Evolutionary conservation across 2,329 filamentous ascomycete genomes (phyloP), one percentile per base, ranked within the genome.

Genomic region (Tricladium varicosporioides): DNA sequence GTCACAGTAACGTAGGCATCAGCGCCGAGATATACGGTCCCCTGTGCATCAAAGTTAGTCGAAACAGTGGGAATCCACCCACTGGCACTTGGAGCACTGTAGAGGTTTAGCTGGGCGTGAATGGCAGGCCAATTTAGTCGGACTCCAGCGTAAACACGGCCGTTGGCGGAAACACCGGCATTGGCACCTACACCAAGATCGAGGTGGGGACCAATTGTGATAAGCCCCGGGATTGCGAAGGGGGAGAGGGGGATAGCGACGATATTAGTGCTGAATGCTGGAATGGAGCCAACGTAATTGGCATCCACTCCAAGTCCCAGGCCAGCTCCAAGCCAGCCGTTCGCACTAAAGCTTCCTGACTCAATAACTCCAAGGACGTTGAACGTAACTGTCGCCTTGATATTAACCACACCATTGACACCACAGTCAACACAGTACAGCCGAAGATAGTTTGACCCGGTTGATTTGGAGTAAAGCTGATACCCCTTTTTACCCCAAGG

Each of bases 371-470:
- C 53, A 11, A 56, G 47, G 27, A 47, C 22, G 48, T 51, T 56
- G 48, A 56, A 56, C 10, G 53, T 56, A 2, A 56, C 53, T 18
- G 53, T 56, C 13, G 53, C 53, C 31, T 56, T 56, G 14, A 56
- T 48, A n/a, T 56, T 51, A 7, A 56, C 42, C 1, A 56, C 48
- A 36, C 53, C 53, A 13, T 16, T 47, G 2, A 56, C 53, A n/a
- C 53, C 53, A 40, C 53, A 56, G 14, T 51, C 53, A 10, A 56
- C 53, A 18, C 53, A 56, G 16, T 56, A 56, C 14, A 56, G 22
- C n/a, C 42, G 48, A 9, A 56, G n/a, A n/a, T n/a, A n/a, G 19
- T 56, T 51, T 3, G 53, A 33, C 2, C 53, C 48, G 11, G 53
- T 51, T 11, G 19, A 14, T 15, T 51, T 56, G 13, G 53, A 56